phyloP scores from a whole-genome alignment of 805 yeast genomes.

The Nakazawaea wickerhamii region DNA sequence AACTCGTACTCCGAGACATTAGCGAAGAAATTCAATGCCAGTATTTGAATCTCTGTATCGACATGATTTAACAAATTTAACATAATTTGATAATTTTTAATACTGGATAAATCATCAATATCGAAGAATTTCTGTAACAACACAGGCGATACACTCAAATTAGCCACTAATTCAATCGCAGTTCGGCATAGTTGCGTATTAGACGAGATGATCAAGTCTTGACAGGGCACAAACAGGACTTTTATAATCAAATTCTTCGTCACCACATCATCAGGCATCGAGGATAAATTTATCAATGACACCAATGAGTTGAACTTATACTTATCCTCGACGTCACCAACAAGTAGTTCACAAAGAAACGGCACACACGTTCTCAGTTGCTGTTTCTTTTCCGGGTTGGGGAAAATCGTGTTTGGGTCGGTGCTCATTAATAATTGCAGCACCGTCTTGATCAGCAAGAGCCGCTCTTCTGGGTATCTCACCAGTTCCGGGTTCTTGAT shows the following conservation, averaged over 20 bases:
- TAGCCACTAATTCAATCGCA: constrained; percentile 43
- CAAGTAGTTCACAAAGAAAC: constrained; percentile 42
- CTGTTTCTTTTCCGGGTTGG: constrained; percentile 24
- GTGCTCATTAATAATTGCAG: constrained; percentile 39
- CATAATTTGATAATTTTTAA: constrained; percentile 34
- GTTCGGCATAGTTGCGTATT: constrained; percentile 39
- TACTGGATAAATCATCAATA: constrained; percentile 31
- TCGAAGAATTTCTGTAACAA: constrained; percentile 57
- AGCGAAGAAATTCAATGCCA: constrained; percentile 27
- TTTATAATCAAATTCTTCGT: constrained; percentile 31
- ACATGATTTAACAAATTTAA: constrained; percentile 34
- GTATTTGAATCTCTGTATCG: constrained; percentile 34
- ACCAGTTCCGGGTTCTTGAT: constrained; percentile 17
- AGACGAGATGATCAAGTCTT: constrained; percentile 28
- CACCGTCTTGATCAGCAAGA: constrained; percentile 35
- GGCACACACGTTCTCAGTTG: constrained; percentile 37
- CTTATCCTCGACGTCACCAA: constrained; percentile 28
- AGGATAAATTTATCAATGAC: constrained; percentile 46
- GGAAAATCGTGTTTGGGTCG: constrained; percentile 35
- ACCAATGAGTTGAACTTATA: constrained; percentile 42
- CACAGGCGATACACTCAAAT: constrained; percentile 32
- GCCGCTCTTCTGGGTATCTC: constrained; percentile 19
- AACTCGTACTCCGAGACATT: constrained; percentile 22
- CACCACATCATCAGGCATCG: constrained; percentile 27
- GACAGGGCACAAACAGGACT: constrained; percentile 29